Evolutionary conservation across 208 protist genomes (phyloP).

Genomic region (Trypanosoma theileri): DNA sequence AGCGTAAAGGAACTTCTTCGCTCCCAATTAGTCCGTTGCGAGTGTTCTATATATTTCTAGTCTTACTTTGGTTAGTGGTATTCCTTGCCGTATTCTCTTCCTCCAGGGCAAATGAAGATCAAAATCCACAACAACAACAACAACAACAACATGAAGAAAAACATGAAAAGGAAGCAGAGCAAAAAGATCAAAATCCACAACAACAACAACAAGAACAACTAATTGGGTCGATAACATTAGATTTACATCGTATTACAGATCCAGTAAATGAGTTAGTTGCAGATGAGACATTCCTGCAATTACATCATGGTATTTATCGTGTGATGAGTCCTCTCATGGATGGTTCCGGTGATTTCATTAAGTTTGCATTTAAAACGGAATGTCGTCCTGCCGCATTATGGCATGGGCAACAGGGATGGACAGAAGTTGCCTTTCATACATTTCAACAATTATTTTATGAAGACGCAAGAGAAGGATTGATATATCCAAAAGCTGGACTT

Average conservation of each 20-base stretch:
- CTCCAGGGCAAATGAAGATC: too few relatives aligned
- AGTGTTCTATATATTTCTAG: too few relatives aligned
- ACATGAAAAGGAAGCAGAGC: background rate
- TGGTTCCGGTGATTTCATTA: constrained; percentile 7
- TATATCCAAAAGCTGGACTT: constrained; percentile 4
- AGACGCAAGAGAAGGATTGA: background rate
- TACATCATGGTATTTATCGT: constrained; percentile 12
- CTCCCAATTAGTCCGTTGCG: too few relatives aligned
- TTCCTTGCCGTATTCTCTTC: too few relatives aligned
- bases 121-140: too few relatives aligned
- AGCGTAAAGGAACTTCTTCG: too few relatives aligned
- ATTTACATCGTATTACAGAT: constrained; percentile 5
- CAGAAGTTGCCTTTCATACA: constrained; percentile 5
- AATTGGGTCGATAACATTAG: background rate
- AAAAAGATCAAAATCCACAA: background rate
- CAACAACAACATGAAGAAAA: too few relatives aligned
- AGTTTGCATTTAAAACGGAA: constrained; percentile 14
- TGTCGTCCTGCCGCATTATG: constrained; percentile 7
- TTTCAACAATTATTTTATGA: constrained; percentile 13
- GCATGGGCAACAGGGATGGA: constrained; percentile 19
- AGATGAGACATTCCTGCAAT: background rate
- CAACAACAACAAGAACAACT: too few relatives aligned
- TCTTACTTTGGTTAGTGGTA: too few relatives aligned
- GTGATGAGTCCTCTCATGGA: background rate
- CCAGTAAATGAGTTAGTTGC: constrained; percentile 14